Evolutionary conservation across 106 monocot genomes (phyloP).

Genomic region (Posidonia australis): DNA sequence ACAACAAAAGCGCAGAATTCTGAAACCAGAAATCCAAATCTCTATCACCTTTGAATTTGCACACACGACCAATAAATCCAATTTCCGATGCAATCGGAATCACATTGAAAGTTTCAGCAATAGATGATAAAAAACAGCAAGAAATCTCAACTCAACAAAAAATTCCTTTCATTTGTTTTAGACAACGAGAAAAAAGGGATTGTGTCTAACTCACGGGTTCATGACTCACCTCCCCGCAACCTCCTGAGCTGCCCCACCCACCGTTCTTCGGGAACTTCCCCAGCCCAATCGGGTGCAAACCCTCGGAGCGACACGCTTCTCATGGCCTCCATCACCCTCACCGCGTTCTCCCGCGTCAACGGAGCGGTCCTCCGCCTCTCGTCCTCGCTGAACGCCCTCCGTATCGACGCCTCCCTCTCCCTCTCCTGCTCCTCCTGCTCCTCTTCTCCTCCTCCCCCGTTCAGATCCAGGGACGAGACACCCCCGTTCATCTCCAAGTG

Average conservation of each 20-base stretch:
- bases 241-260: constrained; percentile 54
- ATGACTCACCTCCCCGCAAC: constrained; percentile 22
- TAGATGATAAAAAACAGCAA: too few species aligned
- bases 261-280: constrained; percentile 35
- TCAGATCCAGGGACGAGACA: constrained; percentile 35
- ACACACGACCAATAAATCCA: too few species aligned
- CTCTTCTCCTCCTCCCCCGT: constrained; percentile 11
- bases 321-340: constrained; percentile 52
- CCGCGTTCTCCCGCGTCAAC: constrained; percentile 37
- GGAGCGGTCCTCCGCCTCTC: constrained; percentile 49
- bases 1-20: too few species aligned
- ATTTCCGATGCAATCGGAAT: too few species aligned
- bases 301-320: constrained; percentile 52
- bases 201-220: too few species aligned
- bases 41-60: too few species aligned
- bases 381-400: constrained; percentile 52
- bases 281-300: constrained; percentile 43
- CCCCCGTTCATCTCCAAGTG: constrained; percentile 17
- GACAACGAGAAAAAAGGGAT: too few species aligned
- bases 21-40: too few species aligned
- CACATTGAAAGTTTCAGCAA: too few species aligned
- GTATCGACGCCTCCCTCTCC: constrained; percentile 11
- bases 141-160: too few species aligned
- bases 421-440: constrained; percentile 32
- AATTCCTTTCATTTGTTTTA: too few species aligned